phyloP scores from a whole-genome alignment of 352 stramenopile genomes.

The Pythium aquatile region DNA sequence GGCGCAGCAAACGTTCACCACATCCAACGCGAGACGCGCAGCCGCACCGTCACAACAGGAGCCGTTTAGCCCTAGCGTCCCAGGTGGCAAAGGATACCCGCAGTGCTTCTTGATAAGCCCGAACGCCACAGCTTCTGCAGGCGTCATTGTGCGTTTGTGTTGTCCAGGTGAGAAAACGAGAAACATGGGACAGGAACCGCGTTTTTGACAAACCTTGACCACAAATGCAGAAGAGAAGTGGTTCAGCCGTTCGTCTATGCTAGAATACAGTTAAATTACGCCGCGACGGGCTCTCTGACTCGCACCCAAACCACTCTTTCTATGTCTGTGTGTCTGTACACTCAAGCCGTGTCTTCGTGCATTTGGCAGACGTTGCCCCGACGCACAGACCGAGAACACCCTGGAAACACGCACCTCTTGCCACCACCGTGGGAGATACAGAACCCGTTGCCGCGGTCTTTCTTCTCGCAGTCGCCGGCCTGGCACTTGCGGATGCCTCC shows the following conservation, averaged over 20 bases:
- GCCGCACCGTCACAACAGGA: neutral
- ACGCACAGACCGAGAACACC: constrained; percentile 52
- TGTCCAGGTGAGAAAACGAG: no score
- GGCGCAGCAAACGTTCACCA: neutral
- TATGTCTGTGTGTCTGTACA: neutral
- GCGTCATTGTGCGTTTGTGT: neutral
- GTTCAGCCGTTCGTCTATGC: neutral
- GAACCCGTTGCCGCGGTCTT: constrained; percentile 78
- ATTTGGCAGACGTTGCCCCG: constrained; percentile 58
- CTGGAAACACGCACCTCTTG: constrained; percentile 45
- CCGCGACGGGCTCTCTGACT: neutral
- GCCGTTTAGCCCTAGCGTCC: neutral
- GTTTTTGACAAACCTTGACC: no score
- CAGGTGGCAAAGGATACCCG: neutral
- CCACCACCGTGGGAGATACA: constrained; percentile 68
- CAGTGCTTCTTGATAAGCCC: neutral
- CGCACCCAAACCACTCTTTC: neutral
- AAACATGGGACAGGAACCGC: neutral
- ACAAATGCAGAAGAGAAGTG: neutral
- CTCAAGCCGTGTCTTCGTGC: constrained; percentile 35
- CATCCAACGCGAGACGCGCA: neutral
- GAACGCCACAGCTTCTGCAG: neutral
- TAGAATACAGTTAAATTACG: neutral
- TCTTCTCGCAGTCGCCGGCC: constrained; percentile 75
- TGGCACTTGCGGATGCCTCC: constrained; percentile 83